Conservation (phyloP, 805 yeast genomes). For the Candida montana region DNA sequence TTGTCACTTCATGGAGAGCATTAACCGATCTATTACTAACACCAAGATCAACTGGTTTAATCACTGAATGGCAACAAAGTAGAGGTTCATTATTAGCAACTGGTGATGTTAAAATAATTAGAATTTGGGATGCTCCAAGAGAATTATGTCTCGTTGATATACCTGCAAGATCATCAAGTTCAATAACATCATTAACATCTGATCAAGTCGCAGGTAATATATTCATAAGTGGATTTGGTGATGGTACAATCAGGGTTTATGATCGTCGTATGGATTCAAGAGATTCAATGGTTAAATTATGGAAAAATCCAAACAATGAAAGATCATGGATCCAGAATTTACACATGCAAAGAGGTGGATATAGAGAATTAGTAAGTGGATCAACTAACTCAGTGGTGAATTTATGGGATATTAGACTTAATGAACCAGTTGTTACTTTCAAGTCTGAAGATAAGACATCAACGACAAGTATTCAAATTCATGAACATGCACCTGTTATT, state of each 20-base stretch:
- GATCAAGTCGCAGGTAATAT: conserved; percentile 94
- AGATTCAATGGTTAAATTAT: conserved; percentile 77
- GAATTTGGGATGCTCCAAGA: conserved; percentile 96
- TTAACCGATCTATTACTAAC: conserved; percentile 78
- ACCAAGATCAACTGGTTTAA: conserved; percentile 74
- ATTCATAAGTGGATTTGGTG: conserved; percentile 88
- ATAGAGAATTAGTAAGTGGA: conserved; percentile 83
- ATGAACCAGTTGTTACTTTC: conserved; percentile 65
- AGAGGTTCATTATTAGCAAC: conserved; percentile 87
- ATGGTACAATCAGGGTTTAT: conserved; percentile 82
- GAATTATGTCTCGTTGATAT: conserved; percentile 82
- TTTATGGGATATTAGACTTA: conserved; percentile 83
- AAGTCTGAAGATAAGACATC: conserved; percentile 39
- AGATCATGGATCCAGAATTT: conserved; percentile 64
- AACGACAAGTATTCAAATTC: conserved; percentile 70
- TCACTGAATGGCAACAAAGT: conserved; percentile 96
- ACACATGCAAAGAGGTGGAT: conserved; percentile 96
- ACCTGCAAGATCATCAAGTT: conserved; percentile 84
- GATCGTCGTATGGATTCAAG: conserved; percentile 83
- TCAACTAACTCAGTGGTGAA: conserved; percentile 76
- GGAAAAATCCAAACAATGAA: conserved; percentile 51
- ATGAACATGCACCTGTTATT: conserved; percentile 94
- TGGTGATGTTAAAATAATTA: conserved; percentile 88
- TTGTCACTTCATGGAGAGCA: conserved; percentile 90
- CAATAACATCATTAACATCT: conserved; percentile 85